Percentiles rank a stretch among this genome's conserved stretches.
Conservation (phyloP, 2,329 filamentous ascomycete genomes). For the Hypoxylon sp. region DNA sequence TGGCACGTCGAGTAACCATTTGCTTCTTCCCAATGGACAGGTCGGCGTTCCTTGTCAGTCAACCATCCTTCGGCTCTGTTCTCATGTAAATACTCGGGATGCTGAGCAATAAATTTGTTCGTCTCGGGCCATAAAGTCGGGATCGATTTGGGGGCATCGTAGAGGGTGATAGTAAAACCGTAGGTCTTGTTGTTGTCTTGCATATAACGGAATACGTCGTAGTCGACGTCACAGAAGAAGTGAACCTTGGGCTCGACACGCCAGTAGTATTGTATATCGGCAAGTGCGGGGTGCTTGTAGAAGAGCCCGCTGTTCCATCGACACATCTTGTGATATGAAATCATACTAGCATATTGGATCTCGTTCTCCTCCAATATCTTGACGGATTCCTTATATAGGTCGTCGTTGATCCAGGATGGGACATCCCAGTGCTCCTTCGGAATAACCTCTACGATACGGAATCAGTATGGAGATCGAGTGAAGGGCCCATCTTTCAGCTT, state of each 20-base stretch:
- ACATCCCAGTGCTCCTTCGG: constrained; percentile 96
- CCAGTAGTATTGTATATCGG: constrained; percentile 93
- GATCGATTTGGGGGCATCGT: constrained; percentile 90
- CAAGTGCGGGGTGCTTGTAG: constrained; percentile 93
- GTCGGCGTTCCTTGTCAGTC: constrained; percentile 81
- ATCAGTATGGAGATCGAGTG: constrained; percentile 49
- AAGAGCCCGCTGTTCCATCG: constrained; percentile 99
- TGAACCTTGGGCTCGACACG: constrained; percentile 98
- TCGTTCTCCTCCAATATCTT: constrained; percentile 85
- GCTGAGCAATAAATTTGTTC: constrained; percentile 86
- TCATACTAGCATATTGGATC: constrained; percentile 90
- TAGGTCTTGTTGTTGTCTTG: constrained; percentile 98
- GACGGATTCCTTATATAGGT: constrained; percentile 87
- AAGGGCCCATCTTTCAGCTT: constrained; percentile 45
- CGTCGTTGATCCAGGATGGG: constrained; percentile 91
- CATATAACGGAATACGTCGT: constrained; percentile 99
- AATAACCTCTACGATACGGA: constrained; percentile 77
- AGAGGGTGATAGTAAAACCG: constrained; percentile 97
- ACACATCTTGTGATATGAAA: constrained; percentile 99
- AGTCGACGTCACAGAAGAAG: constrained; percentile 99
- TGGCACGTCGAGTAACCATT: constrained; percentile 98
- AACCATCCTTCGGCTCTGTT: constrained; percentile 93
- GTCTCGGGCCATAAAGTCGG: constrained; percentile 96
- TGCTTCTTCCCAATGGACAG: constrained; percentile 83
- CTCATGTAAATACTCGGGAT: constrained; percentile 83